phyloP scores from a whole-genome alignment of 1,139 yeast genomes.

The Candida neerlandica region DNA sequence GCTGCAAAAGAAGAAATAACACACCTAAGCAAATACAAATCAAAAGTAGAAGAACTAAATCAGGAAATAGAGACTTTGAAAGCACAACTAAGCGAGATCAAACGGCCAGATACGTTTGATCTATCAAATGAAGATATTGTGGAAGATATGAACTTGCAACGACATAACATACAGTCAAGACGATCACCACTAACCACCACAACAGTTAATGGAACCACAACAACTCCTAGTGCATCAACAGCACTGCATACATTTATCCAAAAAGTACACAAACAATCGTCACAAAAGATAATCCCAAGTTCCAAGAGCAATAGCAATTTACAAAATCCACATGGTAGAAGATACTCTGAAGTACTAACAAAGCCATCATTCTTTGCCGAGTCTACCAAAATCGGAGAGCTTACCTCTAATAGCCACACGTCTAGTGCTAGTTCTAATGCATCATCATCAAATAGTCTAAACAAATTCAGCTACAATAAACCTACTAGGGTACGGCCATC shows the following conservation, averaged over 20 bases:
- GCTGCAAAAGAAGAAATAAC: slow-evolving; percentile 23
- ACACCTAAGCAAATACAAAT: slow-evolving; percentile 15
- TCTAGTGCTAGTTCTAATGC: slow-evolving; percentile 8
- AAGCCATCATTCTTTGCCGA: slow-evolving; percentile 18
- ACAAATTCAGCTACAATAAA: not conserved
- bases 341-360: not conserved
- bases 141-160: slow-evolving; percentile 2
- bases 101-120: slow-evolving; percentile 13
- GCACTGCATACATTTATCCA: slow-evolving; percentile 19
- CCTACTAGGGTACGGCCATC: slow-evolving; percentile 9
- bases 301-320: not conserved
- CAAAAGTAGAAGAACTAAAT: slow-evolving; percentile 12
- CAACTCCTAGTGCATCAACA: not conserved
- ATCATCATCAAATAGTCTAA: slow-evolving; percentile 11
- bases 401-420: slow-evolving; percentile 5
- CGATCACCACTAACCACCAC: not conserved
- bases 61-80: slow-evolving; percentile 9
- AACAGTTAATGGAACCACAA: not conserved
- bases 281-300: slow-evolving; percentile 10
- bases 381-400: slow-evolving; percentile 17
- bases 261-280: slow-evolving; percentile 21
- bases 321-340: not conserved
- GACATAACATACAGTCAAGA: not conserved
- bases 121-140: slow-evolving; percentile 8
- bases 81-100: slow-evolving; percentile 7